Evolutionary conservation across 2,329 filamentous ascomycete species (phyloP).

Genomic region (Aschersonia sp.): DNA sequence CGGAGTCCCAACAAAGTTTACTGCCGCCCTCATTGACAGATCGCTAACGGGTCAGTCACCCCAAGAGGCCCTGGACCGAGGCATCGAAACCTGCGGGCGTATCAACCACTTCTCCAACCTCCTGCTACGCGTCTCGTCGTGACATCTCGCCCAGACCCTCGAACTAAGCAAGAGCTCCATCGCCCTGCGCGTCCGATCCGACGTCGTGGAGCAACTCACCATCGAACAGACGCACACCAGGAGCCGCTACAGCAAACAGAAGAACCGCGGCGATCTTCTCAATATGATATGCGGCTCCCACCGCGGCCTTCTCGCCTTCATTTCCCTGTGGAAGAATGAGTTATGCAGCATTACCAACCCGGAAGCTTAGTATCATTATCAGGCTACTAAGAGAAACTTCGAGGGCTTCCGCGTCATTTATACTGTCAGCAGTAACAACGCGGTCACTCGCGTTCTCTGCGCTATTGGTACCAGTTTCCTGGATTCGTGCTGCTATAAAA

Average conservation of each 20-base stretch:
- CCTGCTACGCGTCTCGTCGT: not conserved
- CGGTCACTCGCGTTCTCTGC: not conserved
- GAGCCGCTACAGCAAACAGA: not conserved
- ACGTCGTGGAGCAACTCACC: not conserved
- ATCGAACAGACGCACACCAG: not conserved
- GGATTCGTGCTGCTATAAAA: not conserved
- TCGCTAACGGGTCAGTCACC: not conserved
- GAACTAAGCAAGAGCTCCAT: not conserved
- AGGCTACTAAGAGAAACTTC: not conserved
- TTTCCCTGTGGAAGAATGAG: not conserved
- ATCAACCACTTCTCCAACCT: not conserved
- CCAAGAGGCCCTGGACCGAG: not conserved
- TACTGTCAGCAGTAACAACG: not conserved
- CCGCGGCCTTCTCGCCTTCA: not conserved
- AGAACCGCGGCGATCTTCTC: not conserved
- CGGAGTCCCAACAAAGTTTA: not conserved
- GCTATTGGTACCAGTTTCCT: not conserved
- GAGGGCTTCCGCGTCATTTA: not conserved
- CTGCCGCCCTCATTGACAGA: not conserved
- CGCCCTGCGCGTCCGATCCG: not conserved
- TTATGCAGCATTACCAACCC: not conserved
- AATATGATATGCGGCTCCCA: not conserved
- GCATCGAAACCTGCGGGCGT: not conserved
- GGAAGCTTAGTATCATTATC: not conserved
- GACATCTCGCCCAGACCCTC: not conserved